Conservation (phyloP, 2,329 filamentous ascomycete genomes). For the Colletotrichum sp. region DNA sequence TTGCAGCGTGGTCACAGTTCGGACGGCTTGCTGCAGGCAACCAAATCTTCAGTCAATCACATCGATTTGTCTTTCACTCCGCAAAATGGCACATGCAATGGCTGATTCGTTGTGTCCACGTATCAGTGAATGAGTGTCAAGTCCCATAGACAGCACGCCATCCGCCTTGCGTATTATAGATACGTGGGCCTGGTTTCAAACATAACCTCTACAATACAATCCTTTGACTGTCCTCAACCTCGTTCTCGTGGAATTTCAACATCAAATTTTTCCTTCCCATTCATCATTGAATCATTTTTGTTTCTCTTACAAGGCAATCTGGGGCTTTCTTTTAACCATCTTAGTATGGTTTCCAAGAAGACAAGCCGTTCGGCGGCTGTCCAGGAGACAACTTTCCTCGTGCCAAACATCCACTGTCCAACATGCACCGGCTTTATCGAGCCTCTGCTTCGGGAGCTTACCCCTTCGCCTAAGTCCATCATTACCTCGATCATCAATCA, state of each 20-base stretch:
- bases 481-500: constrained; percentile 69
- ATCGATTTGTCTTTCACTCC: background rate
- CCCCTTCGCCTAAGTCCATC: constrained; percentile 64
- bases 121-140: background rate
- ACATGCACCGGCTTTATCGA: constrained; percentile 74
- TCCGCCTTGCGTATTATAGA: background rate
- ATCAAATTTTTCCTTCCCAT: background rate
- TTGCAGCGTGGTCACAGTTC: background rate
- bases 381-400: constrained; percentile 51
- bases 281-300: accelerated
- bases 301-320: background rate
- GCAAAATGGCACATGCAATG: background rate
- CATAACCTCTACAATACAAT: no score
- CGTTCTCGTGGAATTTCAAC: background rate
- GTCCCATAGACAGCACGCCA: background rate
- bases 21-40: background rate
- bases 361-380: accelerated
- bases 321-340: accelerated
- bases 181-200: background rate
- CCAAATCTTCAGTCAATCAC: background rate
- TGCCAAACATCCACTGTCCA: constrained; percentile 80
- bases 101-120: background rate
- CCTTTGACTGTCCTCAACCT: background rate
- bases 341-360: background rate
- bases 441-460: constrained; percentile 54